phyloP scores from a whole-genome alignment of 495 filamentous ascomycete species.

The Xylaria sp. region DNA sequence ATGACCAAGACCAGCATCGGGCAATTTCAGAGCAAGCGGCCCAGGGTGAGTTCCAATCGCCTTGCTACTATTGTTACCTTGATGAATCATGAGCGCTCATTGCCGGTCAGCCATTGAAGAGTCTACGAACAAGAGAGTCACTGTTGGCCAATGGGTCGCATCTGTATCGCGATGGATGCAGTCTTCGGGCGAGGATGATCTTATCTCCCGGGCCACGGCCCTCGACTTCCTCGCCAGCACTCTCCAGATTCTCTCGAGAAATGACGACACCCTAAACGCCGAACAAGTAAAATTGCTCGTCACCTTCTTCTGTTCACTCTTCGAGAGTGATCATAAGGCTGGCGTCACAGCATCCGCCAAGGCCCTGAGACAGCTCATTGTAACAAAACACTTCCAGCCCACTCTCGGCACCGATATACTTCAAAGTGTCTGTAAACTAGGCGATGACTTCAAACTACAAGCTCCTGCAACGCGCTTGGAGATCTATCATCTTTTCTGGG shows the following conservation, averaged over 20 bases:
- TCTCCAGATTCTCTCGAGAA: slow-evolving; percentile 48
- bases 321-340: slow-evolving; percentile 58
- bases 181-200: slow-evolving; percentile 46
- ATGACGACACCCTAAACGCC: slow-evolving; percentile 39
- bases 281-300: slow-evolving; percentile 54
- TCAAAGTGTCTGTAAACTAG: slow-evolving; percentile 49
- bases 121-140: slow-evolving; percentile 47
- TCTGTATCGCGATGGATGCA: slow-evolving; percentile 58
- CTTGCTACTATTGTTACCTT: slow-evolving; percentile 1
- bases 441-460: slow-evolving; percentile 57
- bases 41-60: slow-evolving; percentile 37
- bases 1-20: slow-evolving; percentile 42
- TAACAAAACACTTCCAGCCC: slow-evolving; percentile 55
- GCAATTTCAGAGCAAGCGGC: slow-evolving; percentile 50
- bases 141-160: slow-evolving; percentile 56
- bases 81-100: slow-evolving; percentile 23
- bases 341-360: slow-evolving; percentile 56
- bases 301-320: slow-evolving; percentile 57
- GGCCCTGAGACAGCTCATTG: slow-evolving; percentile 50
- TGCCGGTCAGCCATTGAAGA: slow-evolving; percentile 48
- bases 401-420: slow-evolving; percentile 50
- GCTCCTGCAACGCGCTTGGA: slow-evolving; percentile 52
- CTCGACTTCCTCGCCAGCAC: slow-evolving; percentile 55
- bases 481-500: slow-evolving; percentile 54
- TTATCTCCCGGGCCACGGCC: slow-evolving; percentile 52